Evolutionary conservation across 805 yeast species (phyloP).

Genomic region (Ascoidea rubescens): DNA sequence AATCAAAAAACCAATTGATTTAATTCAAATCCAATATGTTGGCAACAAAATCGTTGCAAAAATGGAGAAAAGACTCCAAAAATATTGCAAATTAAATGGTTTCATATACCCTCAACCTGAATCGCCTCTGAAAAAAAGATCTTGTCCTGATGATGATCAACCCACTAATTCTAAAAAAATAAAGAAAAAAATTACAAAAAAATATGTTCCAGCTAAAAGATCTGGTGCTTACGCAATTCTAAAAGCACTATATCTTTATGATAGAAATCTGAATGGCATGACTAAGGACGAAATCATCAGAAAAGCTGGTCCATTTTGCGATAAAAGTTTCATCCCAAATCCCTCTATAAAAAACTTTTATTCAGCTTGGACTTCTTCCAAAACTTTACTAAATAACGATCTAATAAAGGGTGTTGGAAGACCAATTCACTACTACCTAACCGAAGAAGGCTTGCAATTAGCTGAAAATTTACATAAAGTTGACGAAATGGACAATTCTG

Average conservation of each 20-base stretch:
- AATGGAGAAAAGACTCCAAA: slow-evolving; percentile 30
- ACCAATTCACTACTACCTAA: slow-evolving; percentile 46
- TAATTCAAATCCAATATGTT: slow-evolving; percentile 45
- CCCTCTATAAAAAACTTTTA: slow-evolving; percentile 49
- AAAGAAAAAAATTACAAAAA: slow-evolving; percentile 16
- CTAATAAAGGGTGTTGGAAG: slow-evolving; percentile 42
- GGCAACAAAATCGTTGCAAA: slow-evolving; percentile 55
- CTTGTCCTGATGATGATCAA: slow-evolving; percentile 2
- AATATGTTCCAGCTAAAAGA: slow-evolving; percentile 58
- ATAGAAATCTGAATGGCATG: slow-evolving; percentile 38
- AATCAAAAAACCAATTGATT: slow-evolving; percentile 41
- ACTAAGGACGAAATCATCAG: slow-evolving; percentile 44
- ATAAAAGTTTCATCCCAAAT: slow-evolving; percentile 42
- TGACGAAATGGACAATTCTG: slow-evolving; percentile 17
- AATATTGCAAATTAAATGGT: slow-evolving; percentile 45
- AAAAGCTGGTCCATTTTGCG: slow-evolving; percentile 41
- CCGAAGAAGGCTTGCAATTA: slow-evolving; percentile 53
- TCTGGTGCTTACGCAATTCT: slow-evolving; percentile 82
- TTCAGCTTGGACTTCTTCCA: slow-evolving; percentile 65
- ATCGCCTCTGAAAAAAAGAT: slow-evolving; percentile 10
- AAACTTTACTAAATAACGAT: slow-evolving; percentile 45
- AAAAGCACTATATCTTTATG: slow-evolving; percentile 38
- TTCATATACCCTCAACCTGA: slow-evolving; percentile 27
- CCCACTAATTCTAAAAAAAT: slow-evolving; percentile 8
- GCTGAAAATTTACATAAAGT: slow-evolving; percentile 42